Evolutionary conservation across 2,329 filamentous ascomycete genomes (phyloP), one percentile per base, ranked within the genome.

Genomic region (Arachnopeziza araneosa): DNA sequence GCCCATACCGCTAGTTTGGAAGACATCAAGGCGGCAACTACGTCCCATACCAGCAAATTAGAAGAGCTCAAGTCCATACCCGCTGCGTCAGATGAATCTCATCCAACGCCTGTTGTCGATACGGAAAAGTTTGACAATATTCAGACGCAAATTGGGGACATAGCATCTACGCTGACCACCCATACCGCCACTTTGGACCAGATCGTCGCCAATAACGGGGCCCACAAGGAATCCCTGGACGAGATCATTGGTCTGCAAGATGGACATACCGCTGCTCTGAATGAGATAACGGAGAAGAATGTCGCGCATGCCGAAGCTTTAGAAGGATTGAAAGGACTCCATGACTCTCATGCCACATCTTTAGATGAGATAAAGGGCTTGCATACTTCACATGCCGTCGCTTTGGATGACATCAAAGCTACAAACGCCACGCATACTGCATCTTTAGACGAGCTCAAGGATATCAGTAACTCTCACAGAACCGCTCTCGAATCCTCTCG

Each of bases 371-470:
- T 66, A 48, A 61, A 66, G 30, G 24, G 44, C 1, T 23, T 53
- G 10, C 24, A 36, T 17, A 48, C 51, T 5, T 55, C 60, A 23
- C 61, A 64, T 53, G 23, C 52, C 12, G 21, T 60, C 1, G 60
- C 57, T n/a, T 48, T 56, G 21, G 57, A 55, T 23, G 52, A 55
- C 17, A 51, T 59, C 48, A 51, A 55, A 50, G 48, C 55, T 36
- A 24, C 49, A 7, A 24, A 24, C 9, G 24, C 23, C 14, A 50
- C 44, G 10, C 48, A 57, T 24, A 52, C 50, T 2, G 24, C 63
- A 2, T 57, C 57, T 23, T 58, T 68, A 21, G 61, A 65, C 1
- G 67, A 67, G n/a, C 54, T 68, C 12, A 68, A 63, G 53, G 54
- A 52, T 8, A 9, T 44, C 2, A 50, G 50, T 24, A 50, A 32